Evolutionary conservation across 176 grass and related monocot species (phyloP), one percentile per base, ranked within the genome.

Genomic region (Poa pratensis): DNA sequence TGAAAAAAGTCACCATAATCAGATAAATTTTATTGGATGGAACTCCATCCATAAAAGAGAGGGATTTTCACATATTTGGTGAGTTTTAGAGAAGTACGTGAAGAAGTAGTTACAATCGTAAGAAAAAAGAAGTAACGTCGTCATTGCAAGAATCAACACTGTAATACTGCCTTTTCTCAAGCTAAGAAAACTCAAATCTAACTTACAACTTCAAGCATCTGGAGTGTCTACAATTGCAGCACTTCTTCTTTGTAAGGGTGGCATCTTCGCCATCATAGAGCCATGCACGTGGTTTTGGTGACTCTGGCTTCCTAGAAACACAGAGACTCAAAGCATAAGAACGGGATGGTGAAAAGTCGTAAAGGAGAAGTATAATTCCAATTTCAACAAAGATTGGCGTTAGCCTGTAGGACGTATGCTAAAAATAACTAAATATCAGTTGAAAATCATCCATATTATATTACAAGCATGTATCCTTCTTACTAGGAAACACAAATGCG

Each of bases 131-230:
- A 55, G 50, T 5, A 79, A 10, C 26, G n/a, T 53, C 48, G 43
- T 50, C 54, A 46, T 37, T 75, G 7, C 24, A 78, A 42, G 53
- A 66, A 17, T 37, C 5, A 12, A 49, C 45, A 20, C 72, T 40
- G 43, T 24, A 54, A 67, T 26, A 74, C 67, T 85, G 50, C n/a
- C 22, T 39, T 17, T 50, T 40, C n/a, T 69, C 49, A 78, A 69
- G 35, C 49, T 71, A 49, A 85, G 49, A 69, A 34, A 80, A 40
- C 75, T 46, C 26, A 7, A 64, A 88, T 85, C 68, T 22, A 26
- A 90, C 91, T 74, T 98, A 95, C 96, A 98, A 77, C 80, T 99
- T 99, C 82, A 99, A 92, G 86, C 93, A 99, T 91, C 76, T 96
- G 43, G 96, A 99, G 75, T 99, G 79, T 79, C 79, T 89, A 83